phyloP scores from a whole-genome alignment of 768 basidiomycete species.

The Tephrocybe sp. region DNA sequence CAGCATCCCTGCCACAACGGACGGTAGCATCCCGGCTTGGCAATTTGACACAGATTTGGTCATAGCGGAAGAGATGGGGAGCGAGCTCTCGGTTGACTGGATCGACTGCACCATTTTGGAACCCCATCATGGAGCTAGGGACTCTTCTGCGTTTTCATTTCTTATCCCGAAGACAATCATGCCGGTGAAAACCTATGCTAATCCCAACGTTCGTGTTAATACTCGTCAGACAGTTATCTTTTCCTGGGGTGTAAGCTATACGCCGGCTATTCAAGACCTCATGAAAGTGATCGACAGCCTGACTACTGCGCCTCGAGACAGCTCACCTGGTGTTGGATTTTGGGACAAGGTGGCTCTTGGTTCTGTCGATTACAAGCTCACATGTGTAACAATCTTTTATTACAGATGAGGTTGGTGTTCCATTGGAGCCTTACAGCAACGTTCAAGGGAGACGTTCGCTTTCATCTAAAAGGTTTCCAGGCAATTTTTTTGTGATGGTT shows the following conservation, averaged over 20 bases:
- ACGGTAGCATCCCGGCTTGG: slow-evolving; percentile 42
- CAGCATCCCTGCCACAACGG: slow-evolving; percentile 55
- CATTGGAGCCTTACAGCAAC: slow-evolving; percentile 76
- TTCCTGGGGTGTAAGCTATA: slow-evolving; percentile 88
- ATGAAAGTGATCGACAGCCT: slow-evolving; percentile 81
- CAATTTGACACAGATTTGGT: slow-evolving; percentile 77
- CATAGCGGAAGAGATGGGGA: slow-evolving; percentile 84
- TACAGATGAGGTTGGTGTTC: slow-evolving; percentile 69
- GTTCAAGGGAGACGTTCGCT: slow-evolving; percentile 69
- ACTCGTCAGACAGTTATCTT: slow-evolving; percentile 67
- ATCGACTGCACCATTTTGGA: slow-evolving; percentile 64
- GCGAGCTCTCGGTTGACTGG: slow-evolving; percentile 65
- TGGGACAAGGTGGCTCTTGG: slow-evolving; percentile 80
- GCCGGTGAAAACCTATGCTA: slow-evolving; percentile 91
- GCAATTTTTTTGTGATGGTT: background rate
- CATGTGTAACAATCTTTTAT: background rate
- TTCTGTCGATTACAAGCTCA: background rate
- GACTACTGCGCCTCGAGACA: slow-evolving; percentile 73
- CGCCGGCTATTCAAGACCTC: slow-evolving; percentile 82
- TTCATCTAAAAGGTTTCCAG: slow-evolving; percentile 82
- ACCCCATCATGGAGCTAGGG: slow-evolving; percentile 48
- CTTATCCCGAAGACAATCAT: slow-evolving; percentile 87
- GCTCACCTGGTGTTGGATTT: slow-evolving; percentile 82
- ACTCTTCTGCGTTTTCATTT: slow-evolving; percentile 53
- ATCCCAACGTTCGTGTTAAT: slow-evolving; percentile 66